phyloP scores from a whole-genome alignment of 176 grass and related monocot genomes.

The Calamus simplicifolius region DNA sequence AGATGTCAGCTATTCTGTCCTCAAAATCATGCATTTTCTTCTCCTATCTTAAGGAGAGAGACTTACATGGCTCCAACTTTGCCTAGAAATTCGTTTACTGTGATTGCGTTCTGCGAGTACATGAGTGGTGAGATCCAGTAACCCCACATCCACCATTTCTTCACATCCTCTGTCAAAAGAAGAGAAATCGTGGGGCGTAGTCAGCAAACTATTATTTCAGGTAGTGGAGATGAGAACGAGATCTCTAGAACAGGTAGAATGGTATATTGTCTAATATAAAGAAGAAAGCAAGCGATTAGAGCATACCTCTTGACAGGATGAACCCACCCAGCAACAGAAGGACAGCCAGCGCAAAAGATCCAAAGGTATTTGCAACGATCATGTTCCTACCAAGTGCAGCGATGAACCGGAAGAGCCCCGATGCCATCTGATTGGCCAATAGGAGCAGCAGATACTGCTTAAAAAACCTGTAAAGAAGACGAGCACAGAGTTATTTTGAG shows the following conservation, averaged over 20 bases:
- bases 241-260: too few relatives aligned
- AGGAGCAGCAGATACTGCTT: slow-evolving; percentile 57
- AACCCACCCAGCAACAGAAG: slow-evolving; percentile 52
- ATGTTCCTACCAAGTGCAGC: slow-evolving; percentile 44
- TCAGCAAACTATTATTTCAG: too few relatives aligned
- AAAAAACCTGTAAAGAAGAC: slow-evolving; percentile 28
- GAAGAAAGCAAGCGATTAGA: neutral
- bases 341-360: slow-evolving; percentile 41
- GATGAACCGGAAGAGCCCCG: slow-evolving; percentile 49
- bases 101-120: slow-evolving; percentile 45
- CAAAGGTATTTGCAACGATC: slow-evolving; percentile 57
- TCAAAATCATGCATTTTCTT: too few relatives aligned
- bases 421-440: slow-evolving; percentile 46
- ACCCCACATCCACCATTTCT: slow-evolving; percentile 67
- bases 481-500: neutral
- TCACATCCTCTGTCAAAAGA: slow-evolving; percentile 41
- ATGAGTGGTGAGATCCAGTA: slow-evolving; percentile 64
- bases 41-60: neutral
- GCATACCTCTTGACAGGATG: slow-evolving; percentile 47
- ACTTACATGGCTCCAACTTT: slow-evolving; percentile 44
- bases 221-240: too few relatives aligned
- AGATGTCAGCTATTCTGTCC: too few relatives aligned
- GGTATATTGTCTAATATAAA: too few relatives aligned
- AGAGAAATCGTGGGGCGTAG: too few relatives aligned
- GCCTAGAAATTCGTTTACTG: slow-evolving; percentile 50